Evolutionary conservation across 495 filamentous ascomycete species (phyloP), one percentile per base, ranked within the genome.

Genomic region (Aspergillus homomorphus): DNA sequence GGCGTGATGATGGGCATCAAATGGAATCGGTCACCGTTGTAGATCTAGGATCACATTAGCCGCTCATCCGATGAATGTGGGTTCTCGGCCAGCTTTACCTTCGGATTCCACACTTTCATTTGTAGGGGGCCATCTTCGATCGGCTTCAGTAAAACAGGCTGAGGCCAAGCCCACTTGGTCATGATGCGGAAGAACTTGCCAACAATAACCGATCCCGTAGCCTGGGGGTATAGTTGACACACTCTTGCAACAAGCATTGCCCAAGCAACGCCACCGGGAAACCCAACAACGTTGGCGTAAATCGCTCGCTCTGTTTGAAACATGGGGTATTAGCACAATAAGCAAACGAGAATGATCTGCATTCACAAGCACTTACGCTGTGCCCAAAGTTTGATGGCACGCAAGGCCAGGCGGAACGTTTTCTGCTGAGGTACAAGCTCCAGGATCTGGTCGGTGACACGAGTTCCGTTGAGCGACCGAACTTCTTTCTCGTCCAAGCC

Each of bases 1-100:
- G 94, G 94, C 5, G 90, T 98, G 66, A 98, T 96, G 65, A 98
- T 90, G 49, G 94, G 94, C 94, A 98, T 98, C 16, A 94, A 73
- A 70, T 97, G 93, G 60, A 82, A 87, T 41, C 83, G 80, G 67
- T 98, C 94, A 49, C 82, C 82, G 58, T 84, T 82, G 66, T 96
- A 95, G 41, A 95, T 78, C 89, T 94, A 59, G 43, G 30, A 23
- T 16, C 30, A 41, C 18, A 22, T 18, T 59, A 45, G 16, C 12
- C 41, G 14, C 9, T 2, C 20, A 4, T 9, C 24, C 7, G 19
- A 14, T 5, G 10, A 56, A 21, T 28, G 7, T 55, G 22, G 19
- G 10, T 2, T 8, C 4, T 26, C 6, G 9, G 38, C 1, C 12
- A 16, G 26, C 53, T 78, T 65, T 68, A 93, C 90, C 82, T 87